A percentile compares a stretch with the other conserved stretches of the same genome.
Conservation (phyloP, 129 eudicot species). For the Lactuca saligna region DNA sequence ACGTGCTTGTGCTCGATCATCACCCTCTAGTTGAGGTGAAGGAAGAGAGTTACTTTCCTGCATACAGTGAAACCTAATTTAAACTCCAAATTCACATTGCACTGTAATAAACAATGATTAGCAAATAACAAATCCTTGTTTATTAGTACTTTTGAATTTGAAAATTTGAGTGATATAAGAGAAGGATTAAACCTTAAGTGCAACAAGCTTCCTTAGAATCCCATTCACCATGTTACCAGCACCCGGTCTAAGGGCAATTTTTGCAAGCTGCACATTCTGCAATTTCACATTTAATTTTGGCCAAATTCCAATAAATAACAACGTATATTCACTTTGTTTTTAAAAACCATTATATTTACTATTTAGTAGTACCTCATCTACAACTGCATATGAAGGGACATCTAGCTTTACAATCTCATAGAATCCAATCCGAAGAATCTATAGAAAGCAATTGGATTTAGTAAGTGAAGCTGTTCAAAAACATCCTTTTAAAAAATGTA, state of each 20-base stretch:
- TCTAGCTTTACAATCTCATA: conserved; percentile 85
- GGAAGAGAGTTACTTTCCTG: conserved; percentile 84
- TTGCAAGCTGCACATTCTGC: conserved; percentile 96
- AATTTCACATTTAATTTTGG: conserved; percentile 12
- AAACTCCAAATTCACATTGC: neutral
- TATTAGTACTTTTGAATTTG: neutral
- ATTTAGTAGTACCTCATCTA: conserved; percentile 63
- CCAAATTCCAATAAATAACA: neutral
- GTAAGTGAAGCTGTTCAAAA: neutral
- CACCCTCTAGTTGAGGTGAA: conserved; percentile 69
- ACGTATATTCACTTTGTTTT: neutral
- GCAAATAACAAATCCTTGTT: neutral
- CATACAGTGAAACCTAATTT: conserved; percentile 25
- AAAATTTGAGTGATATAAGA: conserved; percentile 10
- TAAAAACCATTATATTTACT: neutral
- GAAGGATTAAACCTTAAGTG: conserved; percentile 55
- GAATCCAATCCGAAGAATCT: conserved; percentile 91
- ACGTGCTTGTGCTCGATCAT: conserved; percentile 93
- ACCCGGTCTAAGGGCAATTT: conserved; percentile 87
- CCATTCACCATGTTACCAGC: conserved; percentile 99
- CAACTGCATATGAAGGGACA: conserved; percentile 89
- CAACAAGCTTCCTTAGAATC: conserved; percentile 76
- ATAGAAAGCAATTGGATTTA: conserved; percentile 19
- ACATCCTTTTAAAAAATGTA: conserved; percentile 6
- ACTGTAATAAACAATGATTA: neutral